These are phyloP conservation scores for Halteria grandinella DNA, from an alignment of 73 alveolate genomes.

Conservation along the genomic window DNA sequence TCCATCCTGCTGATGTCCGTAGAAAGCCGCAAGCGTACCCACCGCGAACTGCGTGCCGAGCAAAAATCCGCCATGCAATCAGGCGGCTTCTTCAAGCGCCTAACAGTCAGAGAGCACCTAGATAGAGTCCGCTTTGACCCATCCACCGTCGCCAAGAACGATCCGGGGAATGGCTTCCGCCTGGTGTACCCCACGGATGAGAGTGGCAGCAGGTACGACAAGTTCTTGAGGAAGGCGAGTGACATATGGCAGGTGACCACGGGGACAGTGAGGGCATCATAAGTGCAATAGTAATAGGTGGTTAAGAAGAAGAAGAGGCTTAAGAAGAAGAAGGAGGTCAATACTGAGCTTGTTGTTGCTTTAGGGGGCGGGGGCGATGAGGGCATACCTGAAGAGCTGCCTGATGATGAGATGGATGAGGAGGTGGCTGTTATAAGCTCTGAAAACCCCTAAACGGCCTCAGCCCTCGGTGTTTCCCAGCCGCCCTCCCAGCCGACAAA, in stretches of 20 bases:
- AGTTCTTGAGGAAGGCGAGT: conserved; percentile 16
- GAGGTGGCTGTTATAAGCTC: neutral
- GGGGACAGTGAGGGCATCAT: conserved; percentile 11
- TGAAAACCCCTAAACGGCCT: no score
- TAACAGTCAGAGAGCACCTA: conserved; percentile 29
- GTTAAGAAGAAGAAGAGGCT: neutral
- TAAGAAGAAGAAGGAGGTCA: conserved; percentile 16
- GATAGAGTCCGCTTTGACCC: conserved; percentile 53
- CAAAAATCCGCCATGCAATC: no score
- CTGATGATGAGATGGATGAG: neutral
- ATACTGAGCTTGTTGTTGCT: no score
- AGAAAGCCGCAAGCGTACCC: no score
- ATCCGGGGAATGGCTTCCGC: conserved; percentile 11
- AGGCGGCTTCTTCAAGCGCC: conserved; percentile 35
- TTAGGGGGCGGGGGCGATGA: no score
- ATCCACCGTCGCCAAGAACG: neutral
- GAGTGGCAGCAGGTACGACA: neutral
- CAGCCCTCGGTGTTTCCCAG: neutral
- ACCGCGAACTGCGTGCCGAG: no score
- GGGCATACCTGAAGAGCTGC: neutral
- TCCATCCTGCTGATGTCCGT: no score
- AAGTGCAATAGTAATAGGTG: neutral
- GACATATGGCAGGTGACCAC: conserved; percentile 54
- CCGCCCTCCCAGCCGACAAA: no score
- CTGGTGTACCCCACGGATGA: conserved; percentile 16